Conservation (phyloP, 495 filamentous ascomycete genomes). For the Bryoglossum gracile region DNA sequence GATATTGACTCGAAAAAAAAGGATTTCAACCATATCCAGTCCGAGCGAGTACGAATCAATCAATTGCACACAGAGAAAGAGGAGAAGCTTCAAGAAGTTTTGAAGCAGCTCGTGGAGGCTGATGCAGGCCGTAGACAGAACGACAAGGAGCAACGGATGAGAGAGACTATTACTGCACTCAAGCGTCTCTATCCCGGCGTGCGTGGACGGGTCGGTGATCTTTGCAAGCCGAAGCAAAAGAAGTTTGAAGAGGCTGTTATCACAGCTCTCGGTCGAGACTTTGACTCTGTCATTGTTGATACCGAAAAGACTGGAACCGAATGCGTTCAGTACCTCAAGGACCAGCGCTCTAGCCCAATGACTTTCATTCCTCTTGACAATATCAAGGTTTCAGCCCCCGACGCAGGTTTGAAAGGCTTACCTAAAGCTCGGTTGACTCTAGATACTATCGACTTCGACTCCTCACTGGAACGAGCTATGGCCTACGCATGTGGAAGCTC, state of each 20-base stretch:
- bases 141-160: conserved; percentile 67
- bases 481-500: conserved; percentile 90
- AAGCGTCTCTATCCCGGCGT: conserved; percentile 91
- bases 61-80: conserved; percentile 81
- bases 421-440: conserved; percentile 81
- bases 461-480: conserved; percentile 80
- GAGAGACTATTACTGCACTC: conserved; percentile 73
- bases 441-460: conserved; percentile 92
- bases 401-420: conserved; percentile 85
- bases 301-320: conserved; percentile 90
- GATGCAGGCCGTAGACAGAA: conserved; percentile 76
- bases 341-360: conserved; percentile 75
- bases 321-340: conserved; percentile 88
- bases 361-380: conserved; percentile 96
- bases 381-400: conserved; percentile 84
- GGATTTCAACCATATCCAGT: conserved; percentile 74
- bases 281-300: conserved; percentile 93
- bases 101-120: conserved; percentile 72
- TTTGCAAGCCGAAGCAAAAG: conserved; percentile 93
- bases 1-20: conserved; percentile 89
- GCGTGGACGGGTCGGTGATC: conserved; percentile 79
- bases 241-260: conserved; percentile 90
- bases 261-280: conserved; percentile 85
- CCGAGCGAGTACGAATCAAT: conserved; percentile 70
- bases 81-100: conserved; percentile 76